Evolutionary conservation across 768 basidiomycete species (phyloP), one percentile per base, ranked within the genome.

Genomic region (Boletus subparvulus): DNA sequence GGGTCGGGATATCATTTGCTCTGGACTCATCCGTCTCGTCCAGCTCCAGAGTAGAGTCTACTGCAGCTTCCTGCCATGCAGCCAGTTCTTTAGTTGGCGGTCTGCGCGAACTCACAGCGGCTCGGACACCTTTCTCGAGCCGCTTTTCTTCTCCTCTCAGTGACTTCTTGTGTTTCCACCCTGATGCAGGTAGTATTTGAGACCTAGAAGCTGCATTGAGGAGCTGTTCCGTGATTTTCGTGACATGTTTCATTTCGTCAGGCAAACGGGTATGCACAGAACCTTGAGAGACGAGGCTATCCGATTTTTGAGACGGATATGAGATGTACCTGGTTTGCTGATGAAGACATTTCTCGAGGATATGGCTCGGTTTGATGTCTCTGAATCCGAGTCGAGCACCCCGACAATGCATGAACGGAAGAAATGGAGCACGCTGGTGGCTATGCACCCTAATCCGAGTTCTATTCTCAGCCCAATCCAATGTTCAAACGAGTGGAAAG

Each of bases 401-500:
- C 45, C 61, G 68, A 52, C 62, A 51, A 59, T 65, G 65, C 72
- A 74, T 70, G 72, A 60, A 63, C 59, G 61, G 60, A 62, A 55
- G 65, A 67, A 71, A 69, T 62, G 37, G 26, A 28, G 54, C 3
- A 13, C 8, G 13, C 39, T 8, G 46, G 70, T 70, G 72, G 68
- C 72, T 67, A 47, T 73, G 50, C 58, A 56, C 3, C 26, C 4
- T 6, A 28, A 48, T 52, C 21, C 21, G 21, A 21, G 21, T 21
- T 4, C 30, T 12, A 11, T 7, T 41, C 21, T 28, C 28, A 17
- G 6, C 17, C 43, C 45, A 37, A 41, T 36, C 35, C 42, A 47
- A 92, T 92, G 90, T 90, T 90, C 78, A 92, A 92, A 73, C 83
- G 90, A 56, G 78, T 90, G 8, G 85, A 85, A 61, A 90, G 85